Percentiles rank a stretch among this genome's conserved stretches.
phyloP scores from a whole-genome alignment of 306 rosid species.

The Gastrolobium villosum region DNA sequence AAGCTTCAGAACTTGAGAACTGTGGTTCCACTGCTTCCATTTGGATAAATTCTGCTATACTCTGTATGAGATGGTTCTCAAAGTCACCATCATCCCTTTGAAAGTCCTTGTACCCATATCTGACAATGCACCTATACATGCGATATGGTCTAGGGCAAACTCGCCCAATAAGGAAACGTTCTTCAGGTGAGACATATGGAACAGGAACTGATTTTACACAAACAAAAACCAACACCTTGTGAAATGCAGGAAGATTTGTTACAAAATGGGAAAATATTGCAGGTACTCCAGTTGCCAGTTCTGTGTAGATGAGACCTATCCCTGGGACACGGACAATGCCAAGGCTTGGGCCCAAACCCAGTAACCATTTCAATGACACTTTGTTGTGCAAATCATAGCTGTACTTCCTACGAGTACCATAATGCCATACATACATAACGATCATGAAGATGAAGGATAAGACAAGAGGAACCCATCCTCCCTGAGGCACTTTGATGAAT shows the following conservation, averaged over 20 bases:
- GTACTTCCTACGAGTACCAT: constrained; percentile 83
- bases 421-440: constrained; percentile 87
- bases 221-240: constrained; percentile 82
- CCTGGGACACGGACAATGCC: constrained; percentile 96
- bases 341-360: constrained; percentile 88
- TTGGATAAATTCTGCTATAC: constrained; percentile 85
- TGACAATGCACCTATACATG: constrained; percentile 85
- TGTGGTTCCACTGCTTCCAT: constrained; percentile 88
- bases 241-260: constrained; percentile 93
- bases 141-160: constrained; percentile 84
- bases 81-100: constrained; percentile 84
- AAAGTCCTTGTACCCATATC: constrained; percentile 91
- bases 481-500: constrained; percentile 85
- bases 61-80: constrained; percentile 83
- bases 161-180: constrained; percentile 86
- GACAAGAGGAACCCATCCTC: constrained; percentile 92
- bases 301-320: constrained; percentile 87
- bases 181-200: constrained; percentile 86
- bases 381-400: constrained; percentile 82
- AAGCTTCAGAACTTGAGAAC: constrained; percentile 62
- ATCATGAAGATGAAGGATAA: constrained; percentile 71
- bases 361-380: constrained; percentile 88
- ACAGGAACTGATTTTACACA: constrained; percentile 91
- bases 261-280: constrained; percentile 93
- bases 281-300: constrained; percentile 87